Evolutionary conservation across 2,329 filamentous ascomycete genomes (phyloP).

Genomic region (Geosmithia putterillii): DNA sequence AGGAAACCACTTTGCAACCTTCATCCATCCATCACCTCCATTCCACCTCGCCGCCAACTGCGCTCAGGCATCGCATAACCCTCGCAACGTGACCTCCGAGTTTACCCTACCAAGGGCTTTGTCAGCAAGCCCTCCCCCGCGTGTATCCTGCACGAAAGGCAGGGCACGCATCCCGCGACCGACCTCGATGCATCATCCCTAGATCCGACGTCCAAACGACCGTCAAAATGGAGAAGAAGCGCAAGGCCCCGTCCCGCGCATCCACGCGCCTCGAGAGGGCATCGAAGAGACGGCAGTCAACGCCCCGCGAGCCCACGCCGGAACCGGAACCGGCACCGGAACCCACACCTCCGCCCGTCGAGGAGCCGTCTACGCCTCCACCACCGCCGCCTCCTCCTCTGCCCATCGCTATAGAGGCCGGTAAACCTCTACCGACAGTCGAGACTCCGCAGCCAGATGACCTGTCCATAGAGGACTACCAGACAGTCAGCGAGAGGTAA

Average conservation of each 20-base stretch:
- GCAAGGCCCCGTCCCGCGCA: slow-evolving; percentile 51
- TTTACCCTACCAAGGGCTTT: background rate
- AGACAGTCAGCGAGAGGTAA: slow-evolving; percentile 61
- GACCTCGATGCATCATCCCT: background rate
- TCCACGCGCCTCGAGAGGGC: slow-evolving; percentile 47
- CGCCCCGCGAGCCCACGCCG: slow-evolving; percentile 30
- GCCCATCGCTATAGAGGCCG: slow-evolving; percentile 33
- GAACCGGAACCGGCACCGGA: slow-evolving; percentile 31
- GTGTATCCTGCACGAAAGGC: background rate
- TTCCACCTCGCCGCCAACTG: background rate
- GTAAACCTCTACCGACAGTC: slow-evolving; percentile 60
- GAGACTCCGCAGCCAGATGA: slow-evolving; percentile 53
- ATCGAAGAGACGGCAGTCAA: slow-evolving; percentile 46
- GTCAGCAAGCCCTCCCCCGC: background rate
- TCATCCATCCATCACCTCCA: background rate
- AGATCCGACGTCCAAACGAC: background rate
- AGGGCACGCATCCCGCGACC: background rate
- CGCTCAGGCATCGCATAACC: background rate
- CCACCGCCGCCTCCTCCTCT: slow-evolving; percentile 43
- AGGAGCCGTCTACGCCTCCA: slow-evolving; percentile 20
- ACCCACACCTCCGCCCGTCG: slow-evolving; percentile 24
- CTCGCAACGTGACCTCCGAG: background rate
- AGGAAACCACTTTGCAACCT: background rate
- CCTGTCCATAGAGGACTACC: slow-evolving; percentile 54
- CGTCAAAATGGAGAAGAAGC: slow-evolving; percentile 47